Evolutionary conservation across 768 basidiomycete species (phyloP).

Genomic region (Suillus subluteus): DNA sequence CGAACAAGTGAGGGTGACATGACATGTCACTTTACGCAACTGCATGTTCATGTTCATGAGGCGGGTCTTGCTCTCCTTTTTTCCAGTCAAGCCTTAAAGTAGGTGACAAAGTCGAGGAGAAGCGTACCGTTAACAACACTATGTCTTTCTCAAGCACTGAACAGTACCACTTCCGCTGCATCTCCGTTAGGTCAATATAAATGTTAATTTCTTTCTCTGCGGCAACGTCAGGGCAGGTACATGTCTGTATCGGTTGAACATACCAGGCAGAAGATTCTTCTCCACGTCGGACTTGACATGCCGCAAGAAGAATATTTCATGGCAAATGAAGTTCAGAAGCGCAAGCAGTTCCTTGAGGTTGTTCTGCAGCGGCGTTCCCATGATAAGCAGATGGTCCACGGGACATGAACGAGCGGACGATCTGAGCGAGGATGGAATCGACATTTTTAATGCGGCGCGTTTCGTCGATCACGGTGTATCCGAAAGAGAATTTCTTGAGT

Average conservation of each 20-base stretch:
- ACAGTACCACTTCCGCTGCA: constrained; percentile 99
- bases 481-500: constrained; percentile 93
- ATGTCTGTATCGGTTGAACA: neutral
- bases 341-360: constrained; percentile 95
- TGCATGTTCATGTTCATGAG: constrained; percentile 99
- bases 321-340: constrained; percentile 92
- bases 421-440: constrained; percentile 92
- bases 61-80: constrained; percentile 98
- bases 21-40: constrained; percentile 87
- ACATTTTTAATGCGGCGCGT: constrained; percentile 99
- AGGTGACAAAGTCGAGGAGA: neutral
- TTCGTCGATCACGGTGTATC: constrained; percentile 98
- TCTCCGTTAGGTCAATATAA: constrained; percentile 93
- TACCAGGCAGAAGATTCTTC: constrained; percentile 91
- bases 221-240: constrained; percentile 3
- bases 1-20: constrained; percentile 91
- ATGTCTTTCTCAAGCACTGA: constrained; percentile 97
- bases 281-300: constrained; percentile 97
- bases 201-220: constrained; percentile 98
- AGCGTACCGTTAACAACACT: constrained; percentile 87
- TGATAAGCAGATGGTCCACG: constrained; percentile 92
- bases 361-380: constrained; percentile 96
- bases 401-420: constrained; percentile 88
- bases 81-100: constrained; percentile 79
- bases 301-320: constrained; percentile 93